phyloP scores from a whole-genome alignment of 208 protist species.

The Wallacemonas sp. region DNA sequence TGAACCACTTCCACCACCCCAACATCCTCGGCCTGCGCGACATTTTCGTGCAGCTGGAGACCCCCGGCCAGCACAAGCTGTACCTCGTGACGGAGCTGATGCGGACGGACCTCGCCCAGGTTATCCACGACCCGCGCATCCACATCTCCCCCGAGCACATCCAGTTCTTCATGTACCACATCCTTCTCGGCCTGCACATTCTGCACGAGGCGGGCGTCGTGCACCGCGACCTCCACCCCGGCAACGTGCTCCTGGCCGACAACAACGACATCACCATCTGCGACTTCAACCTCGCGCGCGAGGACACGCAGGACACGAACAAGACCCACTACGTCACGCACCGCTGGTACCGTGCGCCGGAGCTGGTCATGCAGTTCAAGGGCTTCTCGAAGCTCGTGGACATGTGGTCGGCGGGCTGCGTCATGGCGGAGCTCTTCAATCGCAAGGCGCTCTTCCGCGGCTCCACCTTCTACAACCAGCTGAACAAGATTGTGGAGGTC shows the following conservation, averaged over 20 bases:
- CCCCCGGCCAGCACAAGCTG: slow-evolving; percentile 92
- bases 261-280: slow-evolving; percentile 95
- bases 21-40: slow-evolving; percentile 96
- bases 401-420: slow-evolving; percentile 90
- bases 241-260: slow-evolving; percentile 88
- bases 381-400: slow-evolving; percentile 92
- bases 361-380: slow-evolving; percentile 96
- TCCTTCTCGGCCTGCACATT: slow-evolving; percentile 93
- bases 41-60: slow-evolving; percentile 90
- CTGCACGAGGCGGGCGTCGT: slow-evolving; percentile 91
- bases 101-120: slow-evolving; percentile 91
- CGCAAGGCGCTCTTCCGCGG: slow-evolving; percentile 90
- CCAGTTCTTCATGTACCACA: slow-evolving; percentile 97
- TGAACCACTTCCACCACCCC: slow-evolving; percentile 96
- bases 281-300: slow-evolving; percentile 97
- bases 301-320: slow-evolving; percentile 81
- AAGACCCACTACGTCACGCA: slow-evolving; percentile 95
- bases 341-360: slow-evolving; percentile 97
- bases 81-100: slow-evolving; percentile 97
- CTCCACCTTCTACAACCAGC: slow-evolving; percentile 92
- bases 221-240: slow-evolving; percentile 92
- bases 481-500: slow-evolving; percentile 93
- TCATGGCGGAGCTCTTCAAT: slow-evolving; percentile 92
- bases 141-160: slow-evolving; percentile 94
- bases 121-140: slow-evolving; percentile 96